Evolutionary conservation across 2,329 filamentous ascomycete genomes (phyloP).

Genomic region (Reticulascus tulasneorum): DNA sequence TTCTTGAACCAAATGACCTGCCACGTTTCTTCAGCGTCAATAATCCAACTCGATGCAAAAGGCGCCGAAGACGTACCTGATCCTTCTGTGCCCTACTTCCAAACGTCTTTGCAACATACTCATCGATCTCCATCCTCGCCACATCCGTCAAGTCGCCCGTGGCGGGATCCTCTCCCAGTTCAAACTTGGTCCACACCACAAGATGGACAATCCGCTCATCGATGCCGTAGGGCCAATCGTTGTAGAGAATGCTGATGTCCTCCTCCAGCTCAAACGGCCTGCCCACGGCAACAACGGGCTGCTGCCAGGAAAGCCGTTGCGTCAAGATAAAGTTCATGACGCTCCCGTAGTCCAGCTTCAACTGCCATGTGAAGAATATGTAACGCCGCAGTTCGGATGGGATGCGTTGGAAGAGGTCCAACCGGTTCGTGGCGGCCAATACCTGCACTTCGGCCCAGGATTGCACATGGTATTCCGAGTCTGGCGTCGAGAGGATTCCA

Average conservation of each 20-base stretch:
- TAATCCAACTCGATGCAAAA: not conserved
- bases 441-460: conserved; percentile 67
- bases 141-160: conserved; percentile 64
- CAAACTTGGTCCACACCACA: conserved; percentile 91
- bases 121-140: conserved; percentile 62
- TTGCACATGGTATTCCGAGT: conserved; percentile 59
- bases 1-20: conserved; percentile 76
- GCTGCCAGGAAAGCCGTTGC: conserved; percentile 65
- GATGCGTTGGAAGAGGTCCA: conserved; percentile 72
- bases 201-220: conserved; percentile 75
- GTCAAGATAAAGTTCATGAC: conserved; percentile 73
- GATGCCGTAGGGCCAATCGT: conserved; percentile 94
- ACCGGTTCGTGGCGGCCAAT: conserved; percentile 60
- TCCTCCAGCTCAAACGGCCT: conserved; percentile 40
- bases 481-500: conserved; percentile 65
- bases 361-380: conserved; percentile 60
- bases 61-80: conserved; percentile 2
- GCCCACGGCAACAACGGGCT: conserved; percentile 18
- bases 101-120: conserved; percentile 68
- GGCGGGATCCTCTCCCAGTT: conserved; percentile 62
- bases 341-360: conserved; percentile 67
- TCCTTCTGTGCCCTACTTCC: conserved; percentile 50
- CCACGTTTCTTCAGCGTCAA: not conserved
- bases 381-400: conserved; percentile 79
- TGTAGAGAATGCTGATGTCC: conserved; percentile 73